Base-by-base conservation (phyloP, 768 basidiomycete genomes). In the Tylopilus rubrobrunneus region DNA sequence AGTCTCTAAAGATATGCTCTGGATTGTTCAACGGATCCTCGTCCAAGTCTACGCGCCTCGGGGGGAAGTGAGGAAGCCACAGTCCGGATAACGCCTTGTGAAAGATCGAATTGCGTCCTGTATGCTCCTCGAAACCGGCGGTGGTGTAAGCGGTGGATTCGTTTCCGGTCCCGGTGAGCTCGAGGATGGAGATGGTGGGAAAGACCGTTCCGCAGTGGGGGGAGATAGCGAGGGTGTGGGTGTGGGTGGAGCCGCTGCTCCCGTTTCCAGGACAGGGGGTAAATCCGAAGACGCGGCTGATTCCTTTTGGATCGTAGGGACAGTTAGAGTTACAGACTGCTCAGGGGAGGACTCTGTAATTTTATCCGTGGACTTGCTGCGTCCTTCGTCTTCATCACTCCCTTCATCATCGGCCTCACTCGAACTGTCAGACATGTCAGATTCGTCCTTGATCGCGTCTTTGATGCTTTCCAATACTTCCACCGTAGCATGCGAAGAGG, bases 1-100 rank as follows among this genome's bases (percentile, higher is more conserved):
- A 93, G 64, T 96, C 95, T 36, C 91, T 80, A 73, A 97, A 98
- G 45, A 98, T 87, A 65, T 98, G 93, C 63, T 98, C 95, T 1
- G 86, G 86, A 65, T 92, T 87, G 56, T 79, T 78, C 68, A 86
- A 79, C 5, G 82, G 80, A 62, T 90, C 86, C 11, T 87, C 86
- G 62, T 86, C 83, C 57, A 81, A 73, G 33, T 76, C 83, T 65
- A 79, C 73, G 10, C 90, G 80, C 55, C 70, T 74, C 17, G 71
- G 67, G 55, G 83, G 73, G 77, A 52, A 67, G n/a, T 80, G 69
- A 60, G 84, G 74, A 3, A 83, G 83, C 89, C 90, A 96, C 14
- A 96, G 78, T 23, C 87, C 89, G 10, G 57, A 63, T 2, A 69
- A 34, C 33, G 67, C 69, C 1, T 92, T 87, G 65, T 88, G 92